These are phyloP conservation scores for Hippophae gyantsensis DNA, from an alignment of 306 rosid species.

Conservation along the genomic window DNA sequence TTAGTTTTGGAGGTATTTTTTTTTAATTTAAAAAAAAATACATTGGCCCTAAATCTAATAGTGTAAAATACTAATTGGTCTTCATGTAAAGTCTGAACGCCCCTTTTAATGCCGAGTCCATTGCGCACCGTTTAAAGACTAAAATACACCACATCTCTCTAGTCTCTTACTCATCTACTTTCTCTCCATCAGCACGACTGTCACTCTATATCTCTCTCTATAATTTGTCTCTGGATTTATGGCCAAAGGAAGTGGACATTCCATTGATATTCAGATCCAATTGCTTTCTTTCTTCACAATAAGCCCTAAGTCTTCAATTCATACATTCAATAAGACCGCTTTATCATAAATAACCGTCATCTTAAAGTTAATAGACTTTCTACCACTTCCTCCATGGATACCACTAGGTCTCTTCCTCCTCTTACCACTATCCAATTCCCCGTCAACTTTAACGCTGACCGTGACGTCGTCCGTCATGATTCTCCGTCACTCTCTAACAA, in stretches of 20 bases:
- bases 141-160: conserved; percentile 14
- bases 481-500: conserved; percentile 19
- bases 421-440: conserved; percentile 33
- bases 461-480: not conserved
- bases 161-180: conserved; percentile 12
- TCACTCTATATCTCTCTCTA: conserved; percentile 14
- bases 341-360: not conserved
- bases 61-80: conserved; percentile 17
- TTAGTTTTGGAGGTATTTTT: too few relatives aligned
- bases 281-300: conserved; percentile 33
- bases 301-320: conserved; percentile 57
- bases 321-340: conserved; percentile 28
- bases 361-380: not conserved
- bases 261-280: conserved; percentile 78
- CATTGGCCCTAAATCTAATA: too few relatives aligned
- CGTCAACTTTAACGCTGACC: conserved; percentile 42
- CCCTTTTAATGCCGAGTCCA: conserved; percentile 72
- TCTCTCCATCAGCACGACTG: too few relatives aligned
- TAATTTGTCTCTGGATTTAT: conserved; percentile 25
- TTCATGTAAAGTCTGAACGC: conserved; percentile 41
- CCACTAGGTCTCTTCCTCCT: conserved; percentile 20
- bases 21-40: too few relatives aligned
- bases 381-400: conserved; percentile 23
- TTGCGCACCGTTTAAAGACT: conserved; percentile 46
- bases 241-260: conserved; percentile 63